Evolutionary conservation across 192 early-diverging fungal species (phyloP), one percentile per base, ranked within the genome.

Genomic region (Coemansia sp.): DNA sequence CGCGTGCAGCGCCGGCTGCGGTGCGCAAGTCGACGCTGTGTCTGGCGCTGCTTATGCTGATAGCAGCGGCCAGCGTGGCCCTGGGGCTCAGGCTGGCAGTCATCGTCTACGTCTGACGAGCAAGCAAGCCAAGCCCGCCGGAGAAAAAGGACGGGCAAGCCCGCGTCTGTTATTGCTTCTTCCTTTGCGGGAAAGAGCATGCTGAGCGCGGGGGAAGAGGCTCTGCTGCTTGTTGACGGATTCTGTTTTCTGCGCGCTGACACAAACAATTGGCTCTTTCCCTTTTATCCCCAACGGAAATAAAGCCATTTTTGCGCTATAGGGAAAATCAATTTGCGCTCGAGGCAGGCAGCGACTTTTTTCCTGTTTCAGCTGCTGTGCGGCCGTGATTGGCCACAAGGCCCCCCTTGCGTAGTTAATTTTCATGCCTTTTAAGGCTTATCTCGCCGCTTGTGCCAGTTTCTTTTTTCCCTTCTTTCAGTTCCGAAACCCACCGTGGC

Each of bases 11-110:
- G 18, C 16, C 20, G n/a, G 19, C 32, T n/a, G 25, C n/a, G 9
- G 54, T 57, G 28, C 34, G 25, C 29, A 67, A 60, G 25, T 74
- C 72, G 34, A 50, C 58, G n/a, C 20, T 65, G 30, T 57, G 58
- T 1, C 66, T 74, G 24, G 19, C 58, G 5, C 35, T 65, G 58
- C 58, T 74, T 25, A 14, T 64, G 3, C 35, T 42, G 0, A 58
- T 28, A 0, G 66, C 42, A 46, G 42, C 14, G 1, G 65, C 35
- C 7, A 64, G 65, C 28, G 35, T 65, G 58, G 13, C 19, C 6
- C 29, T 68, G 64, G 71, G 71, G 4, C 8, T 3, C 28, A 25
- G 9, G 1, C 30, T 34, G n/a, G 63, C 64, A 27, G 1, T 27
- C 46, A 18, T 60, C 47, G 24, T 9, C 32, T 19, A 42, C 20